Evolutionary conservation across 177 flowering plant species (phyloP).

Genomic region (Vitis hybrid): DNA sequence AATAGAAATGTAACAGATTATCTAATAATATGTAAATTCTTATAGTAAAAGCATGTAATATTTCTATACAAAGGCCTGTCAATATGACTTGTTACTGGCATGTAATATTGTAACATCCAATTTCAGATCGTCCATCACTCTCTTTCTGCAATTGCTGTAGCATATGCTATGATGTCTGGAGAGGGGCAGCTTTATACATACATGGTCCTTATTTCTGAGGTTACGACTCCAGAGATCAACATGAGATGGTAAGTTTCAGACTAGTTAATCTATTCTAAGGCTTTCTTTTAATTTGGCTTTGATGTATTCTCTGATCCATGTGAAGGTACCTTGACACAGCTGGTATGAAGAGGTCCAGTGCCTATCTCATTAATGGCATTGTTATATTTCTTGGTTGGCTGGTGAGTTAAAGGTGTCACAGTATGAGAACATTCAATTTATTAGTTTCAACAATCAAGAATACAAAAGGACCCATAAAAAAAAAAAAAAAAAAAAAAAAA

Average conservation of each 20-base stretch:
- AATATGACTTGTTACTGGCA: background rate
- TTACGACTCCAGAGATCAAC: constrained; percentile 89
- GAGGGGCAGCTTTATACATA: constrained; percentile 92
- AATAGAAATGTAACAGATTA: too few species aligned
- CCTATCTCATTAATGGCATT: constrained; percentile 84
- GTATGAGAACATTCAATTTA: too few species aligned
- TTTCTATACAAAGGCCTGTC: background rate
- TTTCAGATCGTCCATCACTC: constrained; percentile 89
- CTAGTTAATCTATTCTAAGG: background rate
- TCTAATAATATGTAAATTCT: too few species aligned
- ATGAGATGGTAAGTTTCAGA: constrained; percentile 72
- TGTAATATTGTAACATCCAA: background rate
- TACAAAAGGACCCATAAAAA: too few species aligned
- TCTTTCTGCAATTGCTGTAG: constrained; percentile 69
- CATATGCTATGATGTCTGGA: constrained; percentile 77
- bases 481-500: too few species aligned
- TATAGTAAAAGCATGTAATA: background rate
- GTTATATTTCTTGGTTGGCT: constrained; percentile 85
- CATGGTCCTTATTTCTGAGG: constrained; percentile 94
- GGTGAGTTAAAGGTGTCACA: constrained; percentile 46
- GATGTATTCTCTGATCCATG: constrained; percentile 8
- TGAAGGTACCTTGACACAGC: constrained; percentile 89
- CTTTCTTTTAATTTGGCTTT: background rate
- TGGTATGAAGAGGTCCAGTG: constrained; percentile 86
- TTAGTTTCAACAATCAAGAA: too few species aligned